These are phyloP conservation scores for Tetradesmus lagerheimii DNA, from an alignment of 139 green algal genomes.

Conservation along the genomic window DNA sequence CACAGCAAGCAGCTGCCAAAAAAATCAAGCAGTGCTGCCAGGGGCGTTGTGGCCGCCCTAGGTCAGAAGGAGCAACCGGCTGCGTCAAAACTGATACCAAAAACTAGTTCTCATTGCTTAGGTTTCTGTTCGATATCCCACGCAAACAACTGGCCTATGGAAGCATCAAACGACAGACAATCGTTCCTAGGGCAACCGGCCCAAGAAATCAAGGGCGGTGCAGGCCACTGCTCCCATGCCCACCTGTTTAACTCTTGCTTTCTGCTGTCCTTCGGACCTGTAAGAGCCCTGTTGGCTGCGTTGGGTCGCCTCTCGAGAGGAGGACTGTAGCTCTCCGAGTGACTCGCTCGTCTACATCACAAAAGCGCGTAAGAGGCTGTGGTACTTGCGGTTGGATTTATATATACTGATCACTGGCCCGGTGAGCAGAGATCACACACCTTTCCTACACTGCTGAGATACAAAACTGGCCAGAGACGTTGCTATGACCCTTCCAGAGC, in stretches of 20 bases:
- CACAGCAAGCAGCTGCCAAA: background rate
- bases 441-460: background rate
- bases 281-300: background rate
- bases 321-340: background rate
- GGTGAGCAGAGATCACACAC: background rate
- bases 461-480: background rate
- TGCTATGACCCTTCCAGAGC: background rate
- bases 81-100: background rate
- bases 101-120: background rate
- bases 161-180: background rate
- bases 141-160: background rate
- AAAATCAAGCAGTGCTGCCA: background rate
- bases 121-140: background rate
- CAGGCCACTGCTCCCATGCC: too few species aligned
- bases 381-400: background rate
- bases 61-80: background rate
- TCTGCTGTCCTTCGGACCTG: background rate
- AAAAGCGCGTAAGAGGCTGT: background rate
- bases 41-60: background rate
- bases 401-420: background rate
- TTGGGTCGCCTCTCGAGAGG: background rate
- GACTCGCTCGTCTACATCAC: background rate
- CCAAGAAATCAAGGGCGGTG: background rate
- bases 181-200: background rate
- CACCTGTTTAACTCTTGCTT: background rate